Conservation (phyloP, 345 rosid genomes). For the Salix brachista region DNA sequence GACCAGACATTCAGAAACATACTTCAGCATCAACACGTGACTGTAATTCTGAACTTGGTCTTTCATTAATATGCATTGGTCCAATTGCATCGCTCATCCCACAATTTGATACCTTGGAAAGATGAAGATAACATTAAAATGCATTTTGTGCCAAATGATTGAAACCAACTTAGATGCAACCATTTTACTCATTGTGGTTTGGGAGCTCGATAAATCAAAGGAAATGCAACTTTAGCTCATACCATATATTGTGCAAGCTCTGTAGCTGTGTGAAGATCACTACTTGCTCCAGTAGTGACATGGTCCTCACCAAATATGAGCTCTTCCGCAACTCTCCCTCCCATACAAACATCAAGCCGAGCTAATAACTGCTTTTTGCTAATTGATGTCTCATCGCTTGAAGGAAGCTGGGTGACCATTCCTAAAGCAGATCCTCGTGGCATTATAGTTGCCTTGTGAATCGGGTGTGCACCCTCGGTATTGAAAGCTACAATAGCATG, state of each 20-base stretch:
- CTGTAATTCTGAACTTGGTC: conserved; percentile 93
- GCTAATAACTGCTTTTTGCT: conserved; percentile 96
- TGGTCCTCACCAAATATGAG: conserved; percentile 87
- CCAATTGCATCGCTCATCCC: conserved; percentile 94
- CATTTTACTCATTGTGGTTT: background rate
- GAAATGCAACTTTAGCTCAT: conserved; percentile 3
- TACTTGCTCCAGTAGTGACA: conserved; percentile 94
- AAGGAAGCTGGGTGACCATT: conserved; percentile 98
- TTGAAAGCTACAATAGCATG: conserved; percentile 94
- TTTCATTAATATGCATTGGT: conserved; percentile 89
- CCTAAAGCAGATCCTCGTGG: conserved; percentile 99
- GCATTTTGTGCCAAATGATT: background rate
- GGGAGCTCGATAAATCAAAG: background rate
- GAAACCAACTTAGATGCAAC: background rate
- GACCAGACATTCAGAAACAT: conserved; percentile 16
- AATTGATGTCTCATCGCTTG: conserved; percentile 87
- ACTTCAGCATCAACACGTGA: conserved; percentile 96
- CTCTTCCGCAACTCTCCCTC: conserved; percentile 99
- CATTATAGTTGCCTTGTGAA: conserved; percentile 97
- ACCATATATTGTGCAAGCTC: conserved; percentile 98
- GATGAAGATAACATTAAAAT: background rate
- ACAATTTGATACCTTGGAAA: conserved; percentile 69
- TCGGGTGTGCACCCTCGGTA: conserved; percentile 88
- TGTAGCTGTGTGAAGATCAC: conserved; percentile 87
- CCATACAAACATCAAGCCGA: conserved; percentile 98